A percentile compares a stretch with the other conserved stretches of the same genome.
Evolutionary conservation across 1,284 basidiomycete species (phyloP).

Genomic region (Chondrostereum purpureum): DNA sequence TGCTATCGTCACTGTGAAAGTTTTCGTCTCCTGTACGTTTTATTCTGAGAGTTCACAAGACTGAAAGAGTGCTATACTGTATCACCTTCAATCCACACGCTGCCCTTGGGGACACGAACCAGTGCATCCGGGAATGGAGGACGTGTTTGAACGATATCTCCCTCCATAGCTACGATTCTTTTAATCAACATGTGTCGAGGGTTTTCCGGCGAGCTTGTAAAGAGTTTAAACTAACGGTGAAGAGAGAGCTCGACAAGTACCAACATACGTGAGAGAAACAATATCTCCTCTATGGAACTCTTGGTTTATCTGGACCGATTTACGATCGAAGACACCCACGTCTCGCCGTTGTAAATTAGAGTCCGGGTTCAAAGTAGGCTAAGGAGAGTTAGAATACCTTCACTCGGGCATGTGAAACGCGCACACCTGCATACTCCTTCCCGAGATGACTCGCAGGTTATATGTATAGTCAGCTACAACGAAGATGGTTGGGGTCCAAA

Average conservation of each 20-base stretch:
- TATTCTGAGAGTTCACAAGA: slow-evolving; percentile 1
- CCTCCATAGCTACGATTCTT: slow-evolving; percentile 58
- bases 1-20: slow-evolving; percentile 67
- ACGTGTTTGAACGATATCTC: slow-evolving; percentile 59
- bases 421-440: slow-evolving; percentile 56
- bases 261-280: slow-evolving; percentile 51
- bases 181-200: slow-evolving; percentile 53
- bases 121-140: slow-evolving; percentile 62
- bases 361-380: slow-evolving; percentile 76
- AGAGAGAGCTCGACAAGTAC: slow-evolving; percentile 7
- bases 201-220: slow-evolving; percentile 54
- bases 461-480: slow-evolving; percentile 47
- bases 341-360: slow-evolving; percentile 49
- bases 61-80: too few species aligned
- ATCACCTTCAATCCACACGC: slow-evolving; percentile 76
- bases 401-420: not conserved
- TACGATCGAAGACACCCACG: slow-evolving; percentile 56
- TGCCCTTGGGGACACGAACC: slow-evolving; percentile 51
- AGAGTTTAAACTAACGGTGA: slow-evolving; percentile 2
- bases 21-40: slow-evolving; percentile 58
- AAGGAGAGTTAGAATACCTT: slow-evolving; percentile 13
- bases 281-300: slow-evolving; percentile 54
- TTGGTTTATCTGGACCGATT: slow-evolving; percentile 31
- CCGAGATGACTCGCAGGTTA: slow-evolving; percentile 48
- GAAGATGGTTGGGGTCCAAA: slow-evolving; percentile 53